phyloP scores from a whole-genome alignment of 805 yeast species.

The Metschnikowia lunata region DNA sequence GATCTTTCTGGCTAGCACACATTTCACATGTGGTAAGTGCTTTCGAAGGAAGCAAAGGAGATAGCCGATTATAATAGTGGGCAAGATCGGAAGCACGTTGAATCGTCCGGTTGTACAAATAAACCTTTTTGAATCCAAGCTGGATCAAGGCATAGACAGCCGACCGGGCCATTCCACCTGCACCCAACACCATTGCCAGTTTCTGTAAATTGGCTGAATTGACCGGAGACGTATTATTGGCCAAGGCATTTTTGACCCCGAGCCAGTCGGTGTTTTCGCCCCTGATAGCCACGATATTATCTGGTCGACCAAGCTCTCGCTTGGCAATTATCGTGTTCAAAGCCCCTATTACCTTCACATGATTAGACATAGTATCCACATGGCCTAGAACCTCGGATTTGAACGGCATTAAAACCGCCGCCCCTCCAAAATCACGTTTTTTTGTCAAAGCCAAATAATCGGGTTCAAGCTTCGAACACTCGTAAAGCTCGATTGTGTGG shows the following conservation, averaged over 20 bases:
- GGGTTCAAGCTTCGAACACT: constrained; percentile 9
- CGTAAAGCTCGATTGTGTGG: constrained; percentile 7
- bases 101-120: constrained; percentile 9
- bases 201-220: constrained; percentile 14
- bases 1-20: constrained; percentile 3
- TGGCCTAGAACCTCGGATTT: constrained; percentile 9
- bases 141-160: constrained; percentile 16
- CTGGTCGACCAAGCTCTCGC: constrained; percentile 9
- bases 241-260: constrained; percentile 9
- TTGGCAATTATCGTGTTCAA: constrained; percentile 10
- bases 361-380: constrained; percentile 14
- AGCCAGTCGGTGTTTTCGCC: constrained; percentile 21
- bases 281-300: constrained; percentile 7
- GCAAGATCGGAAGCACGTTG: neutral
- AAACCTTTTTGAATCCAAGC: constrained; percentile 13
- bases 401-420: constrained; percentile 15
- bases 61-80: neutral
- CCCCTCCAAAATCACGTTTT: constrained; percentile 16
- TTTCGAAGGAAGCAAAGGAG: constrained; percentile 9
- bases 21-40: constrained; percentile 1
- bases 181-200: constrained; percentile 17
- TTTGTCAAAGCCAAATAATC: constrained; percentile 1
- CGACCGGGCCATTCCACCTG: constrained; percentile 18
- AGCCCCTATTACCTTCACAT: constrained; percentile 15
- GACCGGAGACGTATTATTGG: constrained; percentile 14